Base-by-base conservation (phyloP, 257 asterid species). In the Solanum chiquidenum region DNA sequence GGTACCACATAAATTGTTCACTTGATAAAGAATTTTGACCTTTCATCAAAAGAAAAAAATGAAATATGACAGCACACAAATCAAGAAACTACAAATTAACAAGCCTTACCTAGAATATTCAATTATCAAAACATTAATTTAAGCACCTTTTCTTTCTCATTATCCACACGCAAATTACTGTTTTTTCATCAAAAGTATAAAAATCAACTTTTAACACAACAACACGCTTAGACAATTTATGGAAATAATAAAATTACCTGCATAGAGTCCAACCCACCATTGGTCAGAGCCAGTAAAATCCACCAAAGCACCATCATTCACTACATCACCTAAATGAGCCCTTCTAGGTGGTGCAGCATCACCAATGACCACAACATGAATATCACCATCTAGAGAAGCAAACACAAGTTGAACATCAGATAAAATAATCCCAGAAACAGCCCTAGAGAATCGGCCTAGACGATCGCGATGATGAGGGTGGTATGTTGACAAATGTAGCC, bases 221-320 rank as follows among this genome's bases (percentile, higher is more conserved):
- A 74, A 21, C 31, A 35, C 52, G 42, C 84, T 42, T 42, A 40
- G 55, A 69, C 27, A 29, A 16, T 16, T 2, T 31, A 60, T 23
- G 27, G 27, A 23, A 23, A 33, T 3, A 7, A 42, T 16, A 27
- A 40, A 27, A 80, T 64, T 64, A 95, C 98, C 98, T 90, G 98
- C 99, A 80, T 93, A 95, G 5, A 96, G 94, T 85, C 99, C 99
- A 73, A 96, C 98, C 99, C 99, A 96, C 99, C 99, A 95, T 77
- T 88, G 94, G 88, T 87, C 34, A 73, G 93, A 88, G 4, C 99
- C 99, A 16, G 98, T 86, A 87, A 96, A 96, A 85, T 96, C 99
- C 14, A 95, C 97, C 6, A 96, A 88, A 35, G 93, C 96, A 9
- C 99, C 99, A 42, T 96, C 95, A 13, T 92, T 91, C 13, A 96